Evolutionary conservation across 192 early-diverging fungal species (phyloP), one percentile per base, ranked within the genome.

Genomic region (Coemansia sp.): DNA sequence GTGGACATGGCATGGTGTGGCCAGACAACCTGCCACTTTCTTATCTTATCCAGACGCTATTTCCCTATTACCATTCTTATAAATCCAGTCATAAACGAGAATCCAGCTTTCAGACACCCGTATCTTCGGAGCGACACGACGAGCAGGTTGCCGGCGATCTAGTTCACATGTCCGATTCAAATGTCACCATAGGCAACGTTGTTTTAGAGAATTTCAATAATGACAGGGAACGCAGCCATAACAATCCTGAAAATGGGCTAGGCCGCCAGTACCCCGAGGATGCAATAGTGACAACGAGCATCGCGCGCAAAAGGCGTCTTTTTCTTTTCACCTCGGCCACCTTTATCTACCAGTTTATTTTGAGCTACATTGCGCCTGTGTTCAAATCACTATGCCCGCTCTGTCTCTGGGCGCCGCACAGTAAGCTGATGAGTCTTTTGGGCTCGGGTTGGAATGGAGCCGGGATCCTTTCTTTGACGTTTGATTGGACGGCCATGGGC

Each of bases 401-500:
- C 6, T 91, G 90, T 64, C 60, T 88, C 53, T 70, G 83, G 52
- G 74, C 74, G 6, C 79, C 78, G 9, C 35, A 38, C 8, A 83
- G 67, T 65, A 63, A 67, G 58, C 11, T 80, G 1, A 32, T 80
- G 22, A 64, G 72, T 15, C 57, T 68, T 35, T 61, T 83, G 34
- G 77, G 81, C 28, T 78, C 80, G 17, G 86, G 74, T 48, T 84
- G 73, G 48, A 85, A 86, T 22, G 92, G 91, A 22, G 64, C 91
- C 14, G 92, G 92, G 9, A 85, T 91, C 11, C 70, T 89, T 33
- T 88, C 86, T 34, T 75, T 94, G 48, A 86, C 89, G 6, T 75
- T 93, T 41, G 92, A 95, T 77, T 94, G 92, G 93, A 87, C 69
- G 36, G 75, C 86, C 7, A 72, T 92, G 41, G 79, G 76, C 15